Evolutionary conservation across 1,284 basidiomycete species (phyloP).

Genomic region (Sporisorium iseilematis-ciliati): DNA sequence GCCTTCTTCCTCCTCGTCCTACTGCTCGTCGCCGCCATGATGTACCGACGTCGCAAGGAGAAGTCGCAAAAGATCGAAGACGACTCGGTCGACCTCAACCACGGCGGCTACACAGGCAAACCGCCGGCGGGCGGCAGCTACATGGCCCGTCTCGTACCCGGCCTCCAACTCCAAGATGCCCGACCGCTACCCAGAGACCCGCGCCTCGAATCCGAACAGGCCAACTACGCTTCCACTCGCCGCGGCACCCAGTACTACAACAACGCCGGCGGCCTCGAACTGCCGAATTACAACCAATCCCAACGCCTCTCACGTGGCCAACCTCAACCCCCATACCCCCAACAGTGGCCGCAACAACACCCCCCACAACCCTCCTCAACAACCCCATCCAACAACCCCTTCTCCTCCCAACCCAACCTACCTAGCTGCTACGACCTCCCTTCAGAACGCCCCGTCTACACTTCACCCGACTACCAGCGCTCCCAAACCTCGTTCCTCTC

Average conservation of each 20-base stretch:
- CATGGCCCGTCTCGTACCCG: constrained; percentile 44
- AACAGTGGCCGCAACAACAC: constrained; percentile 2
- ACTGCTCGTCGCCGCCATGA: constrained; percentile 24
- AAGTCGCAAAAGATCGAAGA: constrained; percentile 20
- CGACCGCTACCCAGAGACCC: constrained; percentile 25
- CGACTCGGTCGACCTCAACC: constrained; percentile 26
- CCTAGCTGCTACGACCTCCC: constrained; percentile 4
- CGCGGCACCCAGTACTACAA: constrained; percentile 23
- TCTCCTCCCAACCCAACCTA: constrained; percentile 19
- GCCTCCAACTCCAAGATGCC: constrained; percentile 31
- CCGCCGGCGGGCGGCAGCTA: constrained; percentile 30
- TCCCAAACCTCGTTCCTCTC: constrained; percentile 17
- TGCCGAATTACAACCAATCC: constrained; percentile 13
- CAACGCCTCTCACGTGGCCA: background rate
- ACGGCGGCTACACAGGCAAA: background rate
- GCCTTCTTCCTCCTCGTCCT: constrained; percentile 27
- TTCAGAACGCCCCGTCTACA: background rate
- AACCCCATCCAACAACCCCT: constrained; percentile 9
- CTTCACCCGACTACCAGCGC: background rate
- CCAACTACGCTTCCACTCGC: constrained; percentile 21
- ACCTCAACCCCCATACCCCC: background rate
- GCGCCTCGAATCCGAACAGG: constrained; percentile 28
- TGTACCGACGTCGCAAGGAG: constrained; percentile 38
- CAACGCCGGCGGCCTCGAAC: background rate
- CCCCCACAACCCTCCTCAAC: background rate